These are phyloP conservation scores for Mycena kentingensis DNA, from an alignment of 768 basidiomycete species.

Conservation along the genomic window DNA sequence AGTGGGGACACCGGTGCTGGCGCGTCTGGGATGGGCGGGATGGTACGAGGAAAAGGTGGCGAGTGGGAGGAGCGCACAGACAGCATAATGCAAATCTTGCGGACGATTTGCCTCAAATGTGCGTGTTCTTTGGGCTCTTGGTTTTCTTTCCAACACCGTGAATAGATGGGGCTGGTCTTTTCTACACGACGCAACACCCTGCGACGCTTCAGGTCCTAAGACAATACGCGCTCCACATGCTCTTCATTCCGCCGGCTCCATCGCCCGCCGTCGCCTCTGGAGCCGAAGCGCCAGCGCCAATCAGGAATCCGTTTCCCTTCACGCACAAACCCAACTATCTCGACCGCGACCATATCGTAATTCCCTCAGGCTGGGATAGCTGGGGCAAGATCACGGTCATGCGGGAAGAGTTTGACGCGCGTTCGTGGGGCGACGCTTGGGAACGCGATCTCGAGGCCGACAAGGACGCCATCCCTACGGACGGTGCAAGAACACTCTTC, in stretches of 20 bases:
- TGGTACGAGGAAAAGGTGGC: slow-evolving; percentile 89
- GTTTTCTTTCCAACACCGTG: neutral
- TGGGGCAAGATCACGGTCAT: slow-evolving; percentile 95
- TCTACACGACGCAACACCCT: slow-evolving; percentile 87
- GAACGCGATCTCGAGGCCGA: slow-evolving; percentile 64
- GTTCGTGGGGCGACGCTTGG: slow-evolving; percentile 77
- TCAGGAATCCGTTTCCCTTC: slow-evolving; percentile 85
- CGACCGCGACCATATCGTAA: slow-evolving; percentile 88
- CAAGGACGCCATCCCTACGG: slow-evolving; percentile 41
- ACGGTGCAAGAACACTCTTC: slow-evolving; percentile 70
- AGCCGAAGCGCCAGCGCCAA: slow-evolving; percentile 67
- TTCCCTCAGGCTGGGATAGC: slow-evolving; percentile 97
- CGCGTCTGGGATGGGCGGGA: slow-evolving; percentile 80
- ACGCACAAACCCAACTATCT: slow-evolving; percentile 85
- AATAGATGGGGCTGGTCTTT: slow-evolving; percentile 86
- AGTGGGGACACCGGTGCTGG: slow-evolving; percentile 72
- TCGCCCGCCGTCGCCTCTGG: slow-evolving; percentile 60
- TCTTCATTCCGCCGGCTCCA: slow-evolving; percentile 78
- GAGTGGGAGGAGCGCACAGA: slow-evolving; percentile 97
- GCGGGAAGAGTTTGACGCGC: slow-evolving; percentile 89
- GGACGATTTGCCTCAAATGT: slow-evolving; percentile 93
- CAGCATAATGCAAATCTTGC: slow-evolving; percentile 91
- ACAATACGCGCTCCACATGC: slow-evolving; percentile 79
- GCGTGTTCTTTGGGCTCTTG: slow-evolving; percentile 33
- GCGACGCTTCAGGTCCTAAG: slow-evolving; percentile 73